Base-by-base conservation (phyloP, 331 rosid species). In the Dryas integrifolia region DNA sequence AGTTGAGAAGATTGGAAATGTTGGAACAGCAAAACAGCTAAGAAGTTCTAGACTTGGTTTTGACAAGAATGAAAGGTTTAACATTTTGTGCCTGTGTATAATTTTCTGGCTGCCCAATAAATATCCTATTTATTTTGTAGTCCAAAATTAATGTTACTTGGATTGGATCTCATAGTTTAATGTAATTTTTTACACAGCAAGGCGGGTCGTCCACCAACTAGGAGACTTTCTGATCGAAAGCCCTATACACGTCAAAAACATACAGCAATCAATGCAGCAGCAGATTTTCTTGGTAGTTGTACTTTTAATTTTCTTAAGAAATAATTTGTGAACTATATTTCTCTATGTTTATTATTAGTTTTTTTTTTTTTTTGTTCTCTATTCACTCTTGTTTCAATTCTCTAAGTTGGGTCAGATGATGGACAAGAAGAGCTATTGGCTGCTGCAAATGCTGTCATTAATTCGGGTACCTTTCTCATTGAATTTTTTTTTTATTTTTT, bases 201-300 rank as follows among this genome's bases (percentile, higher is more conserved):
- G 88, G 88, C 87, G 56, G 97, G 98, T 67, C 97, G 97, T 79
- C 98, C 98, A 58, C 97, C 96, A 77, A 89, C 92, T 43, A 87
- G 97, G 82, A 91, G 90, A 81, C 90, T 89, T 43, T 89, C 96
- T 81, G 96, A 91, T 74, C 94, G 96, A 26, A 93, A 87, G 81
- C 86, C 97, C 15, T 90, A 89, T 78, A 80, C 92, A 66, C 94
- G 98, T 72, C 97, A 90, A 81, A 90, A 90, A 82, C 90, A 86
- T 80, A 69, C 92, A 71, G 80, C 86, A 39, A 73, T 82, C 15
- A 90, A 82, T 82, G 77, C 86, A 65, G 84, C 89, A 39, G 73
- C 92, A 72, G 98, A 92, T 74, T 85, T 90, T 87, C 86, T 83
- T 47, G 98, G 98, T 92, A 84, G 59, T 61, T 61, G 46, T 47